Evolutionary conservation across 1,284 basidiomycete genomes (phyloP).

Genomic region (Leccinum angustisporum): DNA sequence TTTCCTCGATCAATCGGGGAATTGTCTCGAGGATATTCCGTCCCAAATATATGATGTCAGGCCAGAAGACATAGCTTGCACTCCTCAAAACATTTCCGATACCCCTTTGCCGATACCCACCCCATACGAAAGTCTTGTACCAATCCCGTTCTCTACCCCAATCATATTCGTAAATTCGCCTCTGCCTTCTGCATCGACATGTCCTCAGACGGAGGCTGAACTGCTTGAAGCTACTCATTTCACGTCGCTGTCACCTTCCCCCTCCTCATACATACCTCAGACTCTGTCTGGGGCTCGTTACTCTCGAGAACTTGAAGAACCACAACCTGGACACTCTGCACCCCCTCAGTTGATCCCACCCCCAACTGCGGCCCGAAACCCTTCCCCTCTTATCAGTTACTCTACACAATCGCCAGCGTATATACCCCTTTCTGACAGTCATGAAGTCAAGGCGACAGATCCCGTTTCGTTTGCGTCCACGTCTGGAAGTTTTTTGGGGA

Average conservation of each 20-base stretch:
- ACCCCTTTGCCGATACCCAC: not conserved
- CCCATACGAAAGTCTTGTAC: not conserved
- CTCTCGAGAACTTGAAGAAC: not conserved
- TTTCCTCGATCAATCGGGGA: constrained; percentile 22
- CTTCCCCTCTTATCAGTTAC: constrained; percentile 1
- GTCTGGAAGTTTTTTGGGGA: constrained; percentile 4
- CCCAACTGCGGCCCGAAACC: constrained; percentile 7
- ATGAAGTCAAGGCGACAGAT: not conserved
- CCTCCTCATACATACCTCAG: constrained; percentile 1
- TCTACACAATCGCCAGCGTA: constrained; percentile 4
- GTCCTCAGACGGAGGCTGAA: not conserved
- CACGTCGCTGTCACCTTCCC: not conserved
- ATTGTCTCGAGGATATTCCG: constrained; percentile 21
- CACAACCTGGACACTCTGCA: not conserved
- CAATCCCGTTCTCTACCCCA: not conserved
- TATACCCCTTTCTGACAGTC: not conserved
- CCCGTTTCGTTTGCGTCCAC: not conserved
- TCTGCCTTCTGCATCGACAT: not conserved
- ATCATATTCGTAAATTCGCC: not conserved
- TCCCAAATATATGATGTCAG: constrained; percentile 11
- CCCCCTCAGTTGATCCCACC: constrained; percentile 24
- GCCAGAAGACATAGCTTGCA: constrained; percentile 26
- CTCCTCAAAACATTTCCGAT: constrained; percentile 2
- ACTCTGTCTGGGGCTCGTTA: not conserved
- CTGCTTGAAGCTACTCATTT: not conserved